Evolutionary conservation across 257 asterid genomes (phyloP), one percentile per base, ranked within the genome.

Genomic region (Paulownia fortunei): DNA sequence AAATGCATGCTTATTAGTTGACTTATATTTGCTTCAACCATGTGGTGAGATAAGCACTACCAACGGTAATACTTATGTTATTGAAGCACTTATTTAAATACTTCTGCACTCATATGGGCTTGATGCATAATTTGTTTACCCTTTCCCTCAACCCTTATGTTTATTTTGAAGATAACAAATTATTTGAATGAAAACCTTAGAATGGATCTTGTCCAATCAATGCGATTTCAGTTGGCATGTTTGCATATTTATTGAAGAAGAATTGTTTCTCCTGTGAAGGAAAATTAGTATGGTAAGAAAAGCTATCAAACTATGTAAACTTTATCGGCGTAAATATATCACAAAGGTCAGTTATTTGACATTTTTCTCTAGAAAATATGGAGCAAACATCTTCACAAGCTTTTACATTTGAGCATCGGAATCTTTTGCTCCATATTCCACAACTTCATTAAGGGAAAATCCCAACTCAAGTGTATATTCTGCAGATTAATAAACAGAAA

Each of bases 221-320:
- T 58, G 18, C 37, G n/a, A n/a, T n/a, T 54, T 32, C 47, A 4
- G 62, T 0, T 69, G 23, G 15, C 13, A 46, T 46, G 19, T 27
- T 46, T 27, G 26, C 16, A 7, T 69, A 16, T 46, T 69, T 69
- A 27, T 69, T 47, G 46, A 44, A 47, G 27, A 69, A 46, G 36
- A 34, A 65, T 19, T 65, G 72, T 65, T 37, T 65, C 72, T 65
- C 49, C 30, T 6, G 51, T 12, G 72, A 39, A 19, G 72, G 52
- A 21, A 37, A 36, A 7, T 19, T 65, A 18, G 16, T 37, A 37
- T 65, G 5, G 54, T 65, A n/a, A 39, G 54, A 37, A 21, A 65
- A 0, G 18, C 23, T 30, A 9, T 34, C 18, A 21, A 55, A 55
- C 4, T 55, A 21, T 18, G 16, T 62, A 34, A 34, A 47, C 49